Percentiles rank a stretch among this genome's conserved stretches.
These are phyloP conservation scores for Hura crepitans DNA, from an alignment of 441 rosid species.

Conservation along the genomic window DNA sequence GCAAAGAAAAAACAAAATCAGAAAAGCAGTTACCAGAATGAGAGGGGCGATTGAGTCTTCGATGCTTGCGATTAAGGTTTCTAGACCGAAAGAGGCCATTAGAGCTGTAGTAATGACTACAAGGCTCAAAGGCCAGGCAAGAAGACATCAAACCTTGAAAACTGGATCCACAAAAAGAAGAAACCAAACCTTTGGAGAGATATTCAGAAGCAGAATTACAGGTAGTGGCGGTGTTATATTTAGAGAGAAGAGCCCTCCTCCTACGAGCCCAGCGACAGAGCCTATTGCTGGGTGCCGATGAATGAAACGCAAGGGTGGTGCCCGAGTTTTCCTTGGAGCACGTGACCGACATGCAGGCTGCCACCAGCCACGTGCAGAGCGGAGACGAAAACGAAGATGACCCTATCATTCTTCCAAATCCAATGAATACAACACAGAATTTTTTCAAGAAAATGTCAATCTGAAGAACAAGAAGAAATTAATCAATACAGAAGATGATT, in stretches of 20 bases:
- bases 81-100: constrained; percentile 51
- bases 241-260: constrained; percentile 39
- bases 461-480: constrained; percentile 6
- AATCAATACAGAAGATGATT: not conserved
- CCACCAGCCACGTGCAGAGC: constrained; percentile 88
- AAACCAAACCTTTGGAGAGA: constrained; percentile 12
- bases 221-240: constrained; percentile 23
- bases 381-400: constrained; percentile 63
- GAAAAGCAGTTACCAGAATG: constrained; percentile 47
- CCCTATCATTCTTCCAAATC: constrained; percentile 28
- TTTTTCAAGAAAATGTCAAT: constrained; percentile 10
- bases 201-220: constrained; percentile 13
- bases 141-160: constrained; percentile 55
- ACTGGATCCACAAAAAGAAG: constrained; percentile 48
- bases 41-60: constrained; percentile 42
- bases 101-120: constrained; percentile 46
- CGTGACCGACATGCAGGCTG: constrained; percentile 87
- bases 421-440: not conserved
- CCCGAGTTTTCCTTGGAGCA: constrained; percentile 37
- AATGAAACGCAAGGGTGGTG: constrained; percentile 23
- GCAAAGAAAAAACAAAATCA: not conserved
- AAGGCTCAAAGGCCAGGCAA: constrained; percentile 70
- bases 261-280: constrained; percentile 38
- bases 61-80: constrained; percentile 42
- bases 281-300: constrained; percentile 6